These are phyloP conservation scores for Backusella australiensis DNA, from an alignment of 192 early-diverging fungal species.

Conservation along the genomic window DNA sequence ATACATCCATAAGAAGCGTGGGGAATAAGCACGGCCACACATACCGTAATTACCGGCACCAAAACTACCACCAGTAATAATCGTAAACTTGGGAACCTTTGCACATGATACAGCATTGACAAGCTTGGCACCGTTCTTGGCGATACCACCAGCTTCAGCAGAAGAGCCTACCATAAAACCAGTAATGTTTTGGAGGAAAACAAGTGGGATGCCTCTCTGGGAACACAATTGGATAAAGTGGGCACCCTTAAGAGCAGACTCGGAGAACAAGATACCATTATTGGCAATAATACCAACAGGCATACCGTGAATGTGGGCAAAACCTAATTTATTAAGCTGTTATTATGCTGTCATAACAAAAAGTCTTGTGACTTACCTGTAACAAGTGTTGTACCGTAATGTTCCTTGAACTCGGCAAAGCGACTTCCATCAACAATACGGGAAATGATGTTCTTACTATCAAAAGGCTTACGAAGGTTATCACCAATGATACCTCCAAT, in stretches of 20 bases:
- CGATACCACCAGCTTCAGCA: slow-evolving; percentile 94
- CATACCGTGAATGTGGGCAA: slow-evolving; percentile 86
- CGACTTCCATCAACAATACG: slow-evolving; percentile 91
- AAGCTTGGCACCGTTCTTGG: slow-evolving; percentile 96
- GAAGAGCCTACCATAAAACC: slow-evolving; percentile 96
- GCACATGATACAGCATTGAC: slow-evolving; percentile 94
- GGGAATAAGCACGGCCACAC: slow-evolving; percentile 93
- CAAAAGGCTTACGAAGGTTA: slow-evolving; percentile 84
- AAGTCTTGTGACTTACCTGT: slow-evolving; percentile 53
- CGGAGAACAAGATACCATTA: slow-evolving; percentile 94
- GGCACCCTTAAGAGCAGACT: slow-evolving; percentile 91
- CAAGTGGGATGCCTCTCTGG: slow-evolving; percentile 83
- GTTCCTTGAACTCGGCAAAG: slow-evolving; percentile 92
- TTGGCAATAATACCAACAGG: slow-evolving; percentile 95
- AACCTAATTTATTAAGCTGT: slow-evolving; percentile 46
- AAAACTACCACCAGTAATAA: slow-evolving; percentile 74
- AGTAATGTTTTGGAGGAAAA: slow-evolving; percentile 96
- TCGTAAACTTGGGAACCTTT: slow-evolving; percentile 90
- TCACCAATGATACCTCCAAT: slow-evolving; percentile 94
- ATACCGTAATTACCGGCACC: slow-evolving; percentile 96
- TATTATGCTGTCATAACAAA: background rate
- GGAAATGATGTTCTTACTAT: slow-evolving; percentile 90
- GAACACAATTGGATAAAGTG: slow-evolving; percentile 93
- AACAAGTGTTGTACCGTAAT: slow-evolving; percentile 86
- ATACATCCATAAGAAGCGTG: slow-evolving; percentile 97